Evolutionary conservation across 2,329 filamentous ascomycete species (phyloP).

Genomic region (Colletotrichum nymphaeae): DNA sequence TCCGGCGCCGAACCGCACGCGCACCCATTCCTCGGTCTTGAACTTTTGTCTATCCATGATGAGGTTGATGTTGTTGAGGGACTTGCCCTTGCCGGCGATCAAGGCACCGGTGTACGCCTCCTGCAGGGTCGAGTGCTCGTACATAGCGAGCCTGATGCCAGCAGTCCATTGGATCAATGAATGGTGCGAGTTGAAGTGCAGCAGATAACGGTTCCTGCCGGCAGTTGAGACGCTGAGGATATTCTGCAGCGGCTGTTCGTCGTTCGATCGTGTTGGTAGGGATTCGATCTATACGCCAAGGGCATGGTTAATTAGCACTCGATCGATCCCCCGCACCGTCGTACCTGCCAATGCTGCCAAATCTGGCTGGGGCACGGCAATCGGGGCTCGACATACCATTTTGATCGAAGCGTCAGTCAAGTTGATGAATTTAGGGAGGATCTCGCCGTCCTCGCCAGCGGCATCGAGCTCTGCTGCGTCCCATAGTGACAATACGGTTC

Average conservation of each 20-base stretch:
- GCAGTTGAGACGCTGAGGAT: constrained; percentile 96
- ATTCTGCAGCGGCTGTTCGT: constrained; percentile 88
- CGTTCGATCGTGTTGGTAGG: constrained; percentile 81
- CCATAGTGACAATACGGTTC: constrained; percentile 95
- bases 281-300: constrained; percentile 77
- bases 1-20: constrained; percentile 94
- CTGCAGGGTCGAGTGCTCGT: constrained; percentile 90
- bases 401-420: constrained; percentile 97
- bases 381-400: constrained; percentile 73
- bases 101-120: constrained; percentile 97
- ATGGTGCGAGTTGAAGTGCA: constrained; percentile 96
- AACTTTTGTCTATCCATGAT: constrained; percentile 87
- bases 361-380: constrained; percentile 1
- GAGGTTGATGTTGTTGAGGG: constrained; percentile 87
- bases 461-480: constrained; percentile 92
- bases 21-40: constrained; percentile 90
- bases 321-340: constrained; percentile 13
- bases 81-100: constrained; percentile 93
- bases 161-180: constrained; percentile 97
- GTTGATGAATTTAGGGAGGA: constrained; percentile 94
- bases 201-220: constrained; percentile 91
- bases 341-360: not conserved
- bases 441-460: constrained; percentile 85
- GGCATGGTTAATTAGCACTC: constrained; percentile 26
- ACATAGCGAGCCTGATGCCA: constrained; percentile 92